Conservation (phyloP, 2,329 filamentous ascomycete genomes). For the Monilinia aucupariae region DNA sequence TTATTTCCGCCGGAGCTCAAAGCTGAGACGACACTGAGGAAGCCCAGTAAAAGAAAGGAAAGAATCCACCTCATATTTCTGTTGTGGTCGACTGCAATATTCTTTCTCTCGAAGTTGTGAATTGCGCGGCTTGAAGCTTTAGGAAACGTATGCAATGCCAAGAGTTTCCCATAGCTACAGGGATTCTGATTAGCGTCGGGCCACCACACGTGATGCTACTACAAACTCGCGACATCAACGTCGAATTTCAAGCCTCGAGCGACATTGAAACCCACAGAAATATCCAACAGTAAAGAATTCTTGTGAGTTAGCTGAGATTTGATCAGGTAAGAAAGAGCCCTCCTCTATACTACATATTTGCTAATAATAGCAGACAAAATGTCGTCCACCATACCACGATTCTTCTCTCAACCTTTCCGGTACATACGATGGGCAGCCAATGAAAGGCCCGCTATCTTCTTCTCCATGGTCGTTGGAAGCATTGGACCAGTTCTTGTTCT, state of each 20-base stretch:
- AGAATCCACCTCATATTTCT: slow-evolving; percentile 65
- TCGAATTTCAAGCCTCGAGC: slow-evolving; percentile 14
- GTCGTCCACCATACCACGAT: slow-evolving; percentile 60
- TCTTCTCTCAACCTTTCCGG: slow-evolving; percentile 77
- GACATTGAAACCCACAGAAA: not conserved
- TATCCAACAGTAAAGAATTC: not conserved
- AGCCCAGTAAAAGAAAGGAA: slow-evolving; percentile 62
- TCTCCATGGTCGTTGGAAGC: slow-evolving; percentile 68
- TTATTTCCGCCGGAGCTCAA: slow-evolving; percentile 73
- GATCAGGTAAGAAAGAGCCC: not conserved
- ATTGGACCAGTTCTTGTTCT: slow-evolving; percentile 66
- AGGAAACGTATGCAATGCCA: slow-evolving; percentile 37
- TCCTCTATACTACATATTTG: not conserved
- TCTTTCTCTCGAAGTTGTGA: slow-evolving; percentile 15
- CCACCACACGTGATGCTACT: slow-evolving; percentile 22
- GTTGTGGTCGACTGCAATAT: slow-evolving; percentile 25
- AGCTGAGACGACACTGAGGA: slow-evolving; percentile 64
- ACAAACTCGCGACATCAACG: slow-evolving; percentile 21
- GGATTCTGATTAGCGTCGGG: slow-evolving; percentile 16
- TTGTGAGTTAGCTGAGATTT: not conserved
- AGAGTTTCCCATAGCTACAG: slow-evolving; percentile 22
- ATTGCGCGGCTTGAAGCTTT: slow-evolving; percentile 31
- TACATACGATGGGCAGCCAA: slow-evolving; percentile 86
- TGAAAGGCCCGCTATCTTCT: slow-evolving; percentile 89
- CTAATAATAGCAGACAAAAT: slow-evolving; percentile 43